Percentiles rank a stretch among this genome's conserved stretches.
These are phyloP conservation scores for Dalechampia spathulata DNA, from an alignment of 441 rosid species.

Conservation along the genomic window DNA sequence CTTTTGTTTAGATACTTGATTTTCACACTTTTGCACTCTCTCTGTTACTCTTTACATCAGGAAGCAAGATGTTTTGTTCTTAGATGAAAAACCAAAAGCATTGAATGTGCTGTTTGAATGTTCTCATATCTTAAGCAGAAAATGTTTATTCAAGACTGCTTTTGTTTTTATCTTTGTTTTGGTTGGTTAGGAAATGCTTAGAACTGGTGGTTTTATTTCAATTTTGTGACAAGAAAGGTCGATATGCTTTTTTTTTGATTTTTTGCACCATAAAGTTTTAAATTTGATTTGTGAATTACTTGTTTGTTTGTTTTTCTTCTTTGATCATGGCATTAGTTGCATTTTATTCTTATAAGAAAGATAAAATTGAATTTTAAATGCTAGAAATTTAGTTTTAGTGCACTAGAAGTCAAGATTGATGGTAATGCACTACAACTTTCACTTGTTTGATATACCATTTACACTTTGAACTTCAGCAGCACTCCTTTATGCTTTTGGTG, in stretches of 20 bases:
- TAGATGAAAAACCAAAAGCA: not conserved
- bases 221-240: no score
- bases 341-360: no score
- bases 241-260: no score
- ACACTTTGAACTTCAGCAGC: conserved; percentile 5
- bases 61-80: not conserved
- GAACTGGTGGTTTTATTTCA: no score
- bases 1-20: conserved; percentile 20
- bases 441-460: not conserved
- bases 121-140: not conserved
- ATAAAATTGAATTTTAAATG: no score
- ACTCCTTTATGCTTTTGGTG: conserved; percentile 13
- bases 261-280: no score
- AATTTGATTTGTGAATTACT: no score
- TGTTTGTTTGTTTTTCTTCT: no score
- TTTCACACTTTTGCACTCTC: not conserved
- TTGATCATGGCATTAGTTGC: not conserved
- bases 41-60: conserved; percentile 1
- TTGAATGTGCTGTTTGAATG: conserved; percentile 1
- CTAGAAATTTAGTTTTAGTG: not conserved
- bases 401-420: not conserved
- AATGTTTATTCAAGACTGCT: not conserved
- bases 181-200: no score
- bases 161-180: not conserved
- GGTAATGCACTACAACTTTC: no score